Conservation (phyloP, 2,329 filamentous ascomycete species). For the Colletotrichum cordylinicola region DNA sequence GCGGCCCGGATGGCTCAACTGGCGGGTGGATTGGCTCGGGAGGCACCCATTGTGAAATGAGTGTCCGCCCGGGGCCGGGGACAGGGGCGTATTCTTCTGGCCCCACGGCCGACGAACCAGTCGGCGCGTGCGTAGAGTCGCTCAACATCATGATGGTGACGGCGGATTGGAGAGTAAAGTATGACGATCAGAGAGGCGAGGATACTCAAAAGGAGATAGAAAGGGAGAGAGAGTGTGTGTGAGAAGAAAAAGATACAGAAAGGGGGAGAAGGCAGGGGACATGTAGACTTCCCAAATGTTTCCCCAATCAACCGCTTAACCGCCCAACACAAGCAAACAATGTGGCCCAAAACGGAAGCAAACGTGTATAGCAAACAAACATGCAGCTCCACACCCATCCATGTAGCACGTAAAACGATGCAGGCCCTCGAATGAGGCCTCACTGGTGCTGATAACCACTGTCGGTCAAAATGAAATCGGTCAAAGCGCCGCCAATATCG, state of each 20-base stretch:
- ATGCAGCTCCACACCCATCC: neutral
- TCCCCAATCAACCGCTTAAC: neutral
- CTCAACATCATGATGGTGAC: neutral
- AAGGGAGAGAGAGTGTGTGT: neutral
- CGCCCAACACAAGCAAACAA: neutral
- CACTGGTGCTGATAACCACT: neutral
- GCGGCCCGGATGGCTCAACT: neutral
- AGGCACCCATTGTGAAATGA: neutral
- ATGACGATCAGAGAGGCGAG: neutral
- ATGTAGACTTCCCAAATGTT: neutral
- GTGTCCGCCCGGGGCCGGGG: neutral
- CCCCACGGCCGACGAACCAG: neutral
- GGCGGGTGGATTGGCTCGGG: neutral
- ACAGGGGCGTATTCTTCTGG: neutral
- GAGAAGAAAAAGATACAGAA: neutral
- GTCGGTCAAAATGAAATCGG: neutral
- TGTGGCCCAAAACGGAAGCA: neutral
- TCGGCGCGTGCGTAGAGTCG: neutral
- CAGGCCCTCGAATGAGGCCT: neutral
- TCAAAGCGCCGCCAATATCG: neutral
- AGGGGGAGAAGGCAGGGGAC: neutral
- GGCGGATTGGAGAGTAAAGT: neutral
- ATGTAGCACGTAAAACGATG: neutral
- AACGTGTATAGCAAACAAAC: neutral
- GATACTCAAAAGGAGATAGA: neutral